These are phyloP conservation scores for Candida stauntonica DNA, from an alignment of 805 yeast species.

Conservation along the genomic window DNA sequence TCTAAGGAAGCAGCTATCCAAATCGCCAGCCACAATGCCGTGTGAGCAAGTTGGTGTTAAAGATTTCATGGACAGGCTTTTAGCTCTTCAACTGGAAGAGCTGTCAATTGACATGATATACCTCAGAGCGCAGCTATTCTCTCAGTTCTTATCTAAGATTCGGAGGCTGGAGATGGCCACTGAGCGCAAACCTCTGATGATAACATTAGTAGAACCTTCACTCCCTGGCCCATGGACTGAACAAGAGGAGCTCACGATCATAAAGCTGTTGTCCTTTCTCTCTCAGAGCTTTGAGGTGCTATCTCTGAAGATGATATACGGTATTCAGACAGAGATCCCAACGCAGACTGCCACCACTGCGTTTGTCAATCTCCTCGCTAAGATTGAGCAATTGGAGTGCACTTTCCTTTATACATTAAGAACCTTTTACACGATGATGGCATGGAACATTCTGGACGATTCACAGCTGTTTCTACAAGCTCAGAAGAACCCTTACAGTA, in stretches of 20 bases:
- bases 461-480: conserved; percentile 3
- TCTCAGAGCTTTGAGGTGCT: conserved; percentile 1
- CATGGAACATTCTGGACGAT: conserved; percentile 23
- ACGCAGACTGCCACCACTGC: conserved; percentile 8
- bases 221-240: conserved; percentile 14
- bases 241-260: conserved; percentile 2
- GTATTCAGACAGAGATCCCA: conserved; percentile 19
- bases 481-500: conserved; percentile 7
- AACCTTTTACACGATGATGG: conserved; percentile 16
- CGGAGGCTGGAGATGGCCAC: not conserved
- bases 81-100: not conserved
- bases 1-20: conserved; percentile 5
- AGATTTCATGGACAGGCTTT: conserved; percentile 3
- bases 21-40: not conserved
- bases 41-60: conserved; percentile 1
- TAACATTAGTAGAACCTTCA: conserved; percentile 17
- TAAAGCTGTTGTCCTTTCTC: conserved; percentile 1
- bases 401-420: not conserved
- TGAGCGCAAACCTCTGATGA: not conserved
- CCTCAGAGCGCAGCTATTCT: conserved; percentile 4
- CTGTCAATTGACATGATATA: conserved; percentile 7
- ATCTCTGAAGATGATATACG: conserved; percentile 17
- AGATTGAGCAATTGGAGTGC: not conserved
- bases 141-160: not conserved
- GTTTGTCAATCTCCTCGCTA: conserved; percentile 1